These are phyloP conservation scores for Neophaeococcomyces aloes DNA, from an alignment of 2,329 filamentous ascomycete genomes.

Conservation along the genomic window DNA sequence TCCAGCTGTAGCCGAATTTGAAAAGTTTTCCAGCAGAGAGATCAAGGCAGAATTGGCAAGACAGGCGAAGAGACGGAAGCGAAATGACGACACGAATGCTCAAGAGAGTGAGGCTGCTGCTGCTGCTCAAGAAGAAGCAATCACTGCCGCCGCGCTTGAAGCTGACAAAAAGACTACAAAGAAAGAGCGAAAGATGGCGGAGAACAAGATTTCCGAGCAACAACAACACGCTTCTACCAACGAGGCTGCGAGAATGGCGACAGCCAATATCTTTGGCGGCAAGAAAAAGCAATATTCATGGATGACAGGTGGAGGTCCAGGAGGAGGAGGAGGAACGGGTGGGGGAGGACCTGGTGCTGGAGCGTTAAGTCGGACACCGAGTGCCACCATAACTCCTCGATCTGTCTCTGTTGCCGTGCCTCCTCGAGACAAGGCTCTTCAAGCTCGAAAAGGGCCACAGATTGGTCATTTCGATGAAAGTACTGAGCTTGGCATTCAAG, in stretches of 20 bases:
- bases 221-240: constrained; percentile 75
- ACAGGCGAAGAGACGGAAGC: constrained; percentile 55
- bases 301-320: constrained; percentile 31
- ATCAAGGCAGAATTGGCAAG: constrained; percentile 63
- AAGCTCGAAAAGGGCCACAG: constrained; percentile 40
- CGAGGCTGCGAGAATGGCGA: constrained; percentile 65
- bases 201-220: constrained; percentile 62
- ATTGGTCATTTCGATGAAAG: constrained; percentile 70
- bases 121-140: constrained; percentile 22
- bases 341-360: constrained; percentile 23
- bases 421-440: constrained; percentile 13
- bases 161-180: constrained; percentile 62
- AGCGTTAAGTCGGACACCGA: constrained; percentile 19
- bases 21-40: constrained; percentile 46
- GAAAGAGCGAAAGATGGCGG: constrained; percentile 75
- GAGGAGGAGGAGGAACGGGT: constrained; percentile 1
- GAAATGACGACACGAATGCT: constrained; percentile 46
- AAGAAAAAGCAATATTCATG: constrained; percentile 37
- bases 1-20: constrained; percentile 24
- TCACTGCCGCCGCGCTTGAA: constrained; percentile 46
- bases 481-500: constrained; percentile 67
- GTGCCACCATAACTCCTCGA: constrained; percentile 8
- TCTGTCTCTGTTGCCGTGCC: constrained; percentile 14
- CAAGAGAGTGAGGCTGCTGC: constrained; percentile 41
- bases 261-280: constrained; percentile 50